Conservation (phyloP, 441 rosid genomes). For the Gossypium davidsonii region DNA sequence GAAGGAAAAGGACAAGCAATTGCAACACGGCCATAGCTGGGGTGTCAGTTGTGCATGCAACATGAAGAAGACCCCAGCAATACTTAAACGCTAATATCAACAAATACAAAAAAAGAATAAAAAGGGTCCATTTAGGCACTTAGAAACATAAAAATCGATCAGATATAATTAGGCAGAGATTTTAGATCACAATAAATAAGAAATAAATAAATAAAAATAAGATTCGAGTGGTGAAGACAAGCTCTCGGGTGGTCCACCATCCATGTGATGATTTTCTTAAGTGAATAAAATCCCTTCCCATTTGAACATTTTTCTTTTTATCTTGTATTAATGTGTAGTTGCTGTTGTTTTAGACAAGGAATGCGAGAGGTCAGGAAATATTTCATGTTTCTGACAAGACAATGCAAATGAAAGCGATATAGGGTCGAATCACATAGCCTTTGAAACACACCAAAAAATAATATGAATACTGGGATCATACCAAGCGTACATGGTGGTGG, state of each 20-base stretch:
- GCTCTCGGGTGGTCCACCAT: slow-evolving; percentile 5
- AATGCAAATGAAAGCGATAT: background rate
- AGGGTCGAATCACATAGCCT: background rate
- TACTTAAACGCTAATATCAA: background rate
- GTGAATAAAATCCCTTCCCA: background rate
- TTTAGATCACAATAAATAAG: background rate
- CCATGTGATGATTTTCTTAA: background rate
- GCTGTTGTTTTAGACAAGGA: background rate
- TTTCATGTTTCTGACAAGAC: background rate
- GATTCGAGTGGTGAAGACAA: slow-evolving; percentile 4
- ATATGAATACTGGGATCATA: background rate
- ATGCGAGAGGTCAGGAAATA: background rate
- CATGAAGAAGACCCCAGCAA: slow-evolving; percentile 2
- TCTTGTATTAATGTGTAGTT: background rate
- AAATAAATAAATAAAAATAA: background rate
- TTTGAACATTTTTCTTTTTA: background rate
- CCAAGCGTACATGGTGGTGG: too few species aligned
- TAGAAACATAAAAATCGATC: background rate
- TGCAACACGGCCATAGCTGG: background rate
- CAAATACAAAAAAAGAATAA: background rate
- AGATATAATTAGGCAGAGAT: background rate
- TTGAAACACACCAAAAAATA: background rate
- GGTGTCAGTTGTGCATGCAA: slow-evolving; percentile 18
- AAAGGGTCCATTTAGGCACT: background rate
- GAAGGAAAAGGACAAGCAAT: slow-evolving; percentile 6